phyloP scores from a whole-genome alignment of 2,329 filamentous ascomycete genomes.

The Ophiosphaerella herpotricha region DNA sequence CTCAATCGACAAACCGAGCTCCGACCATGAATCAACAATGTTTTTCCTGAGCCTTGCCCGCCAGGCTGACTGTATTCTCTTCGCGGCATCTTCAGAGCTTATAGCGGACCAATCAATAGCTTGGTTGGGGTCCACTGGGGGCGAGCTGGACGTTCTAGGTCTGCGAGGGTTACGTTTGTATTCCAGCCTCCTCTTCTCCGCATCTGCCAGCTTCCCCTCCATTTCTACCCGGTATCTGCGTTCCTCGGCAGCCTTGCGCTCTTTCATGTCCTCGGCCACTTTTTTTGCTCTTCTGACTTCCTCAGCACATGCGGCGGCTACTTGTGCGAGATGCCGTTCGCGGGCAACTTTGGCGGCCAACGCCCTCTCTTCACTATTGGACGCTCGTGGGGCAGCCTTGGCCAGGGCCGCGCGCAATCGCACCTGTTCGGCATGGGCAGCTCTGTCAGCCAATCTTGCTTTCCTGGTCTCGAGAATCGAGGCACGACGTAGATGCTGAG shows the following conservation, averaged over 20 bases:
- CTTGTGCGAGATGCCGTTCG: slow-evolving; percentile 80
- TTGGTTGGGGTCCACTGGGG: slow-evolving; percentile 50
- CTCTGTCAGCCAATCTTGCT: slow-evolving; percentile 76
- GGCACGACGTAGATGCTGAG: slow-evolving; percentile 77
- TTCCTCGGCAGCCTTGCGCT: slow-evolving; percentile 76
- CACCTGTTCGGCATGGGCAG: slow-evolving; percentile 82
- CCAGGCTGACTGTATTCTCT: slow-evolving; percentile 73
- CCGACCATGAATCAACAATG: slow-evolving; percentile 67
- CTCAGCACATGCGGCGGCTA: slow-evolving; percentile 79
- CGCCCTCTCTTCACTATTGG: slow-evolving; percentile 74
- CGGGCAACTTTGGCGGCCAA: slow-evolving; percentile 77
- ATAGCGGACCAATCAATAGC: slow-evolving; percentile 44
- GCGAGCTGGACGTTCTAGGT: slow-evolving; percentile 61
- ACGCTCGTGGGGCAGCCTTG: slow-evolving; percentile 70
- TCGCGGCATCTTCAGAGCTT: slow-evolving; percentile 65
- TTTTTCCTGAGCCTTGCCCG: slow-evolving; percentile 62
- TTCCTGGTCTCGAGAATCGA: slow-evolving; percentile 82
- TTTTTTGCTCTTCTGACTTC: slow-evolving; percentile 83
- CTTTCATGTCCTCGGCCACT: slow-evolving; percentile 80
- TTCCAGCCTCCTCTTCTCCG: slow-evolving; percentile 68
- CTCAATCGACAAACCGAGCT: slow-evolving; percentile 71
- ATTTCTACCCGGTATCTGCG: slow-evolving; percentile 72
- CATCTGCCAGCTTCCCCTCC: slow-evolving; percentile 79
- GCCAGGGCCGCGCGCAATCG: slow-evolving; percentile 74
- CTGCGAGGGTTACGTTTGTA: slow-evolving; percentile 60